phyloP scores from a whole-genome alignment of 257 asterid species.

The Nicotiana otophora region DNA sequence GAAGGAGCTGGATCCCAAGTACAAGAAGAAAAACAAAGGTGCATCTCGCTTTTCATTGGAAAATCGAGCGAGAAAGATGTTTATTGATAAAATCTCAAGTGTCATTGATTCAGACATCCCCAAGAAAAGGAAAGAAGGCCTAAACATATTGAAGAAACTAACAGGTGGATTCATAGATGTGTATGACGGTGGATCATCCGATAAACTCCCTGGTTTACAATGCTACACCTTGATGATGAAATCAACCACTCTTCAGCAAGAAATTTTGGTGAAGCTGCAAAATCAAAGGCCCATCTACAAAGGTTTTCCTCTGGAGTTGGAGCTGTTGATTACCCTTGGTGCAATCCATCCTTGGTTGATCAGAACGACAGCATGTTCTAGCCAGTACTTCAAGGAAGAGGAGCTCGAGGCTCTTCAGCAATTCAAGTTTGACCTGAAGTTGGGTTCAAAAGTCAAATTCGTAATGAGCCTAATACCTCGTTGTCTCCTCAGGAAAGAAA shows the following conservation, averaged over 20 bases:
- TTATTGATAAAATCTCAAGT: constrained; percentile 73
- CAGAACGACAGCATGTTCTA: constrained; percentile 63
- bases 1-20: constrained; percentile 81
- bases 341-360: constrained; percentile 99
- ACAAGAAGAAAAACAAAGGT: constrained; percentile 59
- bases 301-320: constrained; percentile 86
- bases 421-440: constrained; percentile 64
- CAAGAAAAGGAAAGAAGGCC: constrained; percentile 65
- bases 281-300: constrained; percentile 68
- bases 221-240: constrained; percentile 97
- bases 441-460: constrained; percentile 85
- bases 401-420: constrained; percentile 68
- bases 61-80: constrained; percentile 74
- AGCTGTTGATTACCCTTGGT: constrained; percentile 82
- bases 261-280: constrained; percentile 63
- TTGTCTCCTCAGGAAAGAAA: constrained; percentile 66
- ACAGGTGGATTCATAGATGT: constrained; percentile 76
- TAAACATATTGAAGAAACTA: constrained; percentile 62
- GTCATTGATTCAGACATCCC: constrained; percentile 65
- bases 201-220: constrained; percentile 82
- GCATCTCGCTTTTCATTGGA: constrained; percentile 60
- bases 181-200: constrained; percentile 79
- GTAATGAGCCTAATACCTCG: constrained; percentile 91
- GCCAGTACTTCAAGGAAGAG: constrained; percentile 50
- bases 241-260: constrained; percentile 73